Evolutionary conservation across 306 rosid species (phyloP), one percentile per base, ranked within the genome.

Genomic region (Quercus dentata): DNA sequence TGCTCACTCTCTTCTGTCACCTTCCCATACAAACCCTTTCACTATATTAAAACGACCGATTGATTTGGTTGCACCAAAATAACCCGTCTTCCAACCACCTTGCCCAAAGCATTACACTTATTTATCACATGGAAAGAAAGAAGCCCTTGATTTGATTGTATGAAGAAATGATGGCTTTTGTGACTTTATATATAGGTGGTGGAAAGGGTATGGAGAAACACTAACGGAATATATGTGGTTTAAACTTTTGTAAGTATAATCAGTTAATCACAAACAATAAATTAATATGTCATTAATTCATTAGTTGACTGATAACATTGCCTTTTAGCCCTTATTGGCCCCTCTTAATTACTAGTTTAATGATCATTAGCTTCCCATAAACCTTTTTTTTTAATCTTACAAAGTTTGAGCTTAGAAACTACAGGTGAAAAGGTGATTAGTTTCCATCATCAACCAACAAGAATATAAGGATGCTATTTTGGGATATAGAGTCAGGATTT

Each of bases 1-100:
- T 86, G 90, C 88, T 83, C 90, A 64, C 92, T 84, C 86, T 84
- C 90, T 89, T 84, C 90, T 89, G 92, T 89, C 90, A 76, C 90
- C 81, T n/a, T n/a, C n/a, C n/a, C n/a, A n/a, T n/a, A n/a, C n/a
- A n/a, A n/a, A n/a, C n/a, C n/a, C n/a, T n/a, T n/a, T 1, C 13
- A 61, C 4, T 61, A 61, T 61, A 25, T 25, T 25, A 10, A 58
- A 4, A 10, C 6, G 10, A 21, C 3, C 28, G 2, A n/a, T n/a
- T 58, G 52, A 46, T 46, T 5, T 58, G 30, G 64, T 9, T 58
- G 30, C 28, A 58, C 64, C 30, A 21, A 25, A 25, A 46, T 23
- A 61, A 59, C 17, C 67, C 67, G 13, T 63, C 20, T 63, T 63
- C 21, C 14, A 7, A 30, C 49, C 49, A 64, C 21, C 49, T 5